A percentile compares a stretch with the other conserved stretches of the same genome.
These are phyloP conservation scores for Limnomonas spitsbergensis DNA, from an alignment of 139 green algal genomes.

Conservation along the genomic window DNA sequence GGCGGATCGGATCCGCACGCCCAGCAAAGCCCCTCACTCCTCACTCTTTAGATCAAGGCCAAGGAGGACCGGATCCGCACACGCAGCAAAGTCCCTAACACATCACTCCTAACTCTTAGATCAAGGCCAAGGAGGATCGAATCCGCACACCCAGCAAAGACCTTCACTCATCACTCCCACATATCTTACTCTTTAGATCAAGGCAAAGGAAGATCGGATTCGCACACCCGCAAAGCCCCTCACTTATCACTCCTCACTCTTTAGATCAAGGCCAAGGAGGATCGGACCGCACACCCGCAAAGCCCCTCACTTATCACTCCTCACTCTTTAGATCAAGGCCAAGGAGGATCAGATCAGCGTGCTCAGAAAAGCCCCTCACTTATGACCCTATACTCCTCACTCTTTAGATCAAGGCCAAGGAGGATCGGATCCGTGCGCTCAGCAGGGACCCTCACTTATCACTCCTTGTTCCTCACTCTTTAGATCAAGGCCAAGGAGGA, in stretches of 20 bases:
- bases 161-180: too few relatives aligned
- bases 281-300: constrained; percentile 8
- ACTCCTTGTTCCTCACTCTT: background rate
- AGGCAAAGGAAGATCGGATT: constrained; percentile 16
- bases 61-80: constrained; percentile 18
- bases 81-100: constrained; percentile 64
- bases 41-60: constrained; percentile 10
- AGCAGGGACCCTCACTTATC: constrained; percentile 58
- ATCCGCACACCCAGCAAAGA: too few relatives aligned
- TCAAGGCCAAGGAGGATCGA: constrained; percentile 8
- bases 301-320: too few relatives aligned
- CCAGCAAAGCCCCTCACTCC: constrained; percentile 63
- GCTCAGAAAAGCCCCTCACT: too few relatives aligned
- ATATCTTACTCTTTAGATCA: too few relatives aligned
- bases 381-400: too few relatives aligned
- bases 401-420: constrained; percentile 14
- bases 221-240: constrained; percentile 58
- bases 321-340: constrained; percentile 9
- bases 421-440: constrained; percentile 42
- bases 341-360: constrained; percentile 14
- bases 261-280: constrained; percentile 12
- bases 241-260: too few relatives aligned
- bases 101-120: too few relatives aligned
- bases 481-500: constrained; percentile 17
- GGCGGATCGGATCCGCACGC: constrained; percentile 19